These are phyloP conservation scores for Tetrapisispora fleetii DNA, from an alignment of 805 yeast genomes.

Conservation along the genomic window DNA sequence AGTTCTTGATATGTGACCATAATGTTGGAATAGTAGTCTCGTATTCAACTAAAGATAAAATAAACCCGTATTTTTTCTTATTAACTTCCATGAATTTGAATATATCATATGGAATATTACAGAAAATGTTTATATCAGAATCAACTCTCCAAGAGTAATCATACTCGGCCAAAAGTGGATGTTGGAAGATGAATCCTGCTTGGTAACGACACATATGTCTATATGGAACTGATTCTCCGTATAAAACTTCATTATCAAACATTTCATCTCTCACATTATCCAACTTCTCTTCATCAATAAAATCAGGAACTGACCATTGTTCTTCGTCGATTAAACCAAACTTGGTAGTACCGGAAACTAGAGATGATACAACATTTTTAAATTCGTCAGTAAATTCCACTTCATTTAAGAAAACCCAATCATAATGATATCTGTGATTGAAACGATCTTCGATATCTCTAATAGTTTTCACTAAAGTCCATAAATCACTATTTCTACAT, in stretches of 20 bases:
- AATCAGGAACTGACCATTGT: slow-evolving; percentile 64
- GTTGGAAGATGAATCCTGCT: slow-evolving; percentile 50
- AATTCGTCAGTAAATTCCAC: slow-evolving; percentile 51
- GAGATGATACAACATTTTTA: slow-evolving; percentile 35
- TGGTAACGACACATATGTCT: slow-evolving; percentile 54
- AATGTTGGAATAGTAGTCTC: slow-evolving; percentile 51
- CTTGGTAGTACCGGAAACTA: slow-evolving; percentile 48
- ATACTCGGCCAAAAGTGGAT: slow-evolving; percentile 45
- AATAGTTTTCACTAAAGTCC: slow-evolving; percentile 46
- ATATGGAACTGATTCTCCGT: slow-evolving; percentile 57
- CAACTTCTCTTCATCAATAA: slow-evolving; percentile 48
- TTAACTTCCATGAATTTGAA: slow-evolving; percentile 50
- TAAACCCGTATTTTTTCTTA: slow-evolving; percentile 54
- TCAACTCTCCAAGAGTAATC: slow-evolving; percentile 72
- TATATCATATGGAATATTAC: slow-evolving; percentile 56
- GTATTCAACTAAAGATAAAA: slow-evolving; percentile 56
- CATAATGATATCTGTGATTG: slow-evolving; percentile 53
- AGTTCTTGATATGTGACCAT: slow-evolving; percentile 48
- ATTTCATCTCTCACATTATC: slow-evolving; percentile 37
- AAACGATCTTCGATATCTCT: slow-evolving; percentile 57
- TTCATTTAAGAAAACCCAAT: slow-evolving; percentile 75
- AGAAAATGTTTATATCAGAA: slow-evolving; percentile 51
- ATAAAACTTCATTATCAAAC: slow-evolving; percentile 38
- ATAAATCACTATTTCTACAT: slow-evolving; percentile 62
- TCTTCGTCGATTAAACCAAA: slow-evolving; percentile 53